phyloP scores from a whole-genome alignment of 805 yeast species.

The Metschnikowia aberdeeniae region DNA sequence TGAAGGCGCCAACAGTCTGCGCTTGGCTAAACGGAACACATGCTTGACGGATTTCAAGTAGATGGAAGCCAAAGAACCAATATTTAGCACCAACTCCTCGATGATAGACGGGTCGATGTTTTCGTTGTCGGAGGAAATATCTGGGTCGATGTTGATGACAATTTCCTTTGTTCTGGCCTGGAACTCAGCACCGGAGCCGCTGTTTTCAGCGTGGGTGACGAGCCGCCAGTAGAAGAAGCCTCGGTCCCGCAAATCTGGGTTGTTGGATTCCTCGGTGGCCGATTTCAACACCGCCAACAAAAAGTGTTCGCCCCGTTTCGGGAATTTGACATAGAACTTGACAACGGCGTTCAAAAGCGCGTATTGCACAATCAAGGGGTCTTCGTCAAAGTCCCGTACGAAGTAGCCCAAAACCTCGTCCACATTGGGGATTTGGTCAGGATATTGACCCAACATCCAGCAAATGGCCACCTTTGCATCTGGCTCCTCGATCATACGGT shows the following conservation, averaged over 20 bases:
- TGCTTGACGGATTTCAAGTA: constrained; percentile 80
- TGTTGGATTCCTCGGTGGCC: constrained; percentile 70
- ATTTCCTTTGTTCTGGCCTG: constrained; percentile 41
- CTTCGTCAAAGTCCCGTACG: constrained; percentile 50
- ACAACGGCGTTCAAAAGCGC: constrained; percentile 70
- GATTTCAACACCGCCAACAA: constrained; percentile 56
- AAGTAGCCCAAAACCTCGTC: constrained; percentile 39
- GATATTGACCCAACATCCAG: constrained; percentile 81
- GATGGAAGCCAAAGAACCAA: constrained; percentile 79
- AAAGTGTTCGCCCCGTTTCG: constrained; percentile 50
- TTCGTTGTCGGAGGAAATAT: constrained; percentile 62
- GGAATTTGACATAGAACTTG: constrained; percentile 58
- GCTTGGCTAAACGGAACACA: constrained; percentile 65
- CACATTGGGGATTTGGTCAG: constrained; percentile 43
- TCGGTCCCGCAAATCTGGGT: constrained; percentile 84
- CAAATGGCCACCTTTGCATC: constrained; percentile 74
- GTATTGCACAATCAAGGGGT: constrained; percentile 69
- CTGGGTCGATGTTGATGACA: constrained; percentile 59
- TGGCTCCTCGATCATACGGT: constrained; percentile 57
- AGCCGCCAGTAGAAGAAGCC: constrained; percentile 86
- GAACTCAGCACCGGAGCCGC: constrained; percentile 36
- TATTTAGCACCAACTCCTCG: constrained; percentile 77
- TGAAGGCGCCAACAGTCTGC: constrained; percentile 46
- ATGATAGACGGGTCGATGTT: constrained; percentile 63
- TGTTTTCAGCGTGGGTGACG: constrained; percentile 37